Evolutionary conservation across 1,284 basidiomycete species (phyloP).

Genomic region (Caloboletus inedulis): DNA sequence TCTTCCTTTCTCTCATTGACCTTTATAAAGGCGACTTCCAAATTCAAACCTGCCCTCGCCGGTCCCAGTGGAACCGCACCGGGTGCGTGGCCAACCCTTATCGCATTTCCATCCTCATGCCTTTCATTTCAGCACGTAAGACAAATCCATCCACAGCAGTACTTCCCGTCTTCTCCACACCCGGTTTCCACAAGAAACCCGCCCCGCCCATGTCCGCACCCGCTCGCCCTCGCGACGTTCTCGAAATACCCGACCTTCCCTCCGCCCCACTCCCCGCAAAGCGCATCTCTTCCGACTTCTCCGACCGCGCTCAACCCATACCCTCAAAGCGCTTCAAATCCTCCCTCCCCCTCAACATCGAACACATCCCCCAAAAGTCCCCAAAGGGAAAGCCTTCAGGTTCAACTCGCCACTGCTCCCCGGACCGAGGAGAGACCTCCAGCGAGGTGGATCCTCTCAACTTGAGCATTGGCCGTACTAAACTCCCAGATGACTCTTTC

Average conservation of each 20-base stretch:
- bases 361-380: conserved; percentile 31
- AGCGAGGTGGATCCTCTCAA: conserved; percentile 31
- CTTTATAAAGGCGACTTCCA: conserved; percentile 21
- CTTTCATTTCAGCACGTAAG: conserved; percentile 5
- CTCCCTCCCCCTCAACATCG: conserved; percentile 34
- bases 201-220: conserved; percentile 11
- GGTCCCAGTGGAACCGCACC: conserved; percentile 5
- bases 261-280: conserved; percentile 36
- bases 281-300: conserved; percentile 42
- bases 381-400: conserved; percentile 8
- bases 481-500: conserved; percentile 11
- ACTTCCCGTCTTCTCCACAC: conserved; percentile 43
- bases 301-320: conserved; percentile 34
- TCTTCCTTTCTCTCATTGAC: too few relatives aligned
- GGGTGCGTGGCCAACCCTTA: conserved; percentile 8
- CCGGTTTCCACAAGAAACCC: conserved; percentile 37
- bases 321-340: conserved; percentile 43
- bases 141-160: conserved; percentile 11
- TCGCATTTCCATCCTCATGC: conserved; percentile 7
- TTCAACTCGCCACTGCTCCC: conserved; percentile 7
- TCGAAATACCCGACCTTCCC: conserved; percentile 39
- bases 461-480: conserved; percentile 1
- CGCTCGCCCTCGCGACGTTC: conserved; percentile 25
- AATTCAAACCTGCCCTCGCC: conserved; percentile 39
- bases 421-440: conserved; percentile 21